Evolutionary conservation across 768 basidiomycete species (phyloP), one percentile per base, ranked within the genome.

Genomic region (Megacollybia marginata): DNA sequence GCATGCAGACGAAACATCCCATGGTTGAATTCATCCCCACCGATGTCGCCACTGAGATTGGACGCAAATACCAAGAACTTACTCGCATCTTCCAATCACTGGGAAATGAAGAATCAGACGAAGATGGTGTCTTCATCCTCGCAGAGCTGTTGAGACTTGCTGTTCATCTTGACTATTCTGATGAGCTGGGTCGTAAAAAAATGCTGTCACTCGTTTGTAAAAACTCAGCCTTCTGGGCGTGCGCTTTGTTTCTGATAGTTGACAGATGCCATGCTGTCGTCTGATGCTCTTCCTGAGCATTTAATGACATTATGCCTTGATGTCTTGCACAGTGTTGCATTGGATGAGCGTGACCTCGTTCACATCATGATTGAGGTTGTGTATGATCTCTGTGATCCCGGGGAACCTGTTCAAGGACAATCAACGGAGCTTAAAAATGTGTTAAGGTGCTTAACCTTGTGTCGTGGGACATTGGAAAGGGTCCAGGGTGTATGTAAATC

Each of bases 331-430:
- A 75, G 73, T 48, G 69, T 94, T 18, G 81, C 87, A 1, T 66
- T 78, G 11, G 81, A 71, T 52, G 93, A 97, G 65, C 73, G 83
- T 16, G 92, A 96, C 62, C 73, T 96, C 33, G 90, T 95, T 55
- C 81, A 87, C 4, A 76, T 94, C 20, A 83, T 94, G 1, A 92
- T 95, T 34, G 92, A 95, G 60, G 83, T 89, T 33, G 78, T 96
- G 1, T 83, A 28, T 28, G 23, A 28, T 28, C 23, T 28, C 6
- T 28, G 23, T 28, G 23, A 28, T 2, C 23, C 6, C 23, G 23
- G 23, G 23, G 23, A 28, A 28, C 23, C 23, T 28, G 23, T 28
- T 28, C 23, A 28, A 28, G 23, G 6, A 28, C 23, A 28, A 28
- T 6, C 23, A 6, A 28, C 6, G 23, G 23, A 28, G 23, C 23